Base-by-base conservation (phyloP, 1,284 basidiomycete genomes). In the Tylopilus sp. region DNA sequence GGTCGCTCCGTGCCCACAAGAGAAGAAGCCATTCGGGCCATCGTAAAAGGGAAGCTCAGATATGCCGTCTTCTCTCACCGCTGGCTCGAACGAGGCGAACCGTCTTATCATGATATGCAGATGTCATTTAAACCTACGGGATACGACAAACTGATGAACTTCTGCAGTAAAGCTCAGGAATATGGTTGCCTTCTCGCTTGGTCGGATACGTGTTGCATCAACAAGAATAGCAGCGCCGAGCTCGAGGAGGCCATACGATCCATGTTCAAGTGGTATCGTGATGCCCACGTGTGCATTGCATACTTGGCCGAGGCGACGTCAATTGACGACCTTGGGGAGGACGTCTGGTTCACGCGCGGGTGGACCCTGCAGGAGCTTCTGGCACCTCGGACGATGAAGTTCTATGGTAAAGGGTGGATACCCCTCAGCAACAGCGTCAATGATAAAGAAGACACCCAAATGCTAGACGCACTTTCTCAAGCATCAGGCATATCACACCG, bases 1-100 rank as follows among this genome's bases (percentile, higher is more conserved):
- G 29, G 77, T 74, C 38, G 81, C 82, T 8, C 80, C 86, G 15
- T 89, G 84, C 71, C 74, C 18, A 75, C 77, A 6, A 70, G 77
- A 57, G 73, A 77, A 41, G 76, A 76, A 63, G 71, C 76, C 1
- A 53, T 76, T 19, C 65, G 53, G 55, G 69, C 71, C 7, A 57
- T 79, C 53, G 65, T 88, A n/a, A 88, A 84, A 70, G 86, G 86
- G 5, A 82, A 83, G 19, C 81, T 88, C 64, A 85, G 89, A 56
- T 85, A 73, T 85, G 32, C 76, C 88, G 19, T 90, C 83, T 70
- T 88, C 85, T 33, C 85, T 86, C 54, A 85, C 82, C 6, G 91
- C 84, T 56, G 91, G 91, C 22, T 89, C 88, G 10, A 92, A 87
- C 74, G 86, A 85, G n/a, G 89, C 86, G 54, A 16, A 72, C 89